A percentile compares a stretch with the other conserved stretches of the same genome.
These are phyloP conservation scores for Pezicula carpinea DNA, from an alignment of 2,329 filamentous ascomycete species.

Conservation along the genomic window DNA sequence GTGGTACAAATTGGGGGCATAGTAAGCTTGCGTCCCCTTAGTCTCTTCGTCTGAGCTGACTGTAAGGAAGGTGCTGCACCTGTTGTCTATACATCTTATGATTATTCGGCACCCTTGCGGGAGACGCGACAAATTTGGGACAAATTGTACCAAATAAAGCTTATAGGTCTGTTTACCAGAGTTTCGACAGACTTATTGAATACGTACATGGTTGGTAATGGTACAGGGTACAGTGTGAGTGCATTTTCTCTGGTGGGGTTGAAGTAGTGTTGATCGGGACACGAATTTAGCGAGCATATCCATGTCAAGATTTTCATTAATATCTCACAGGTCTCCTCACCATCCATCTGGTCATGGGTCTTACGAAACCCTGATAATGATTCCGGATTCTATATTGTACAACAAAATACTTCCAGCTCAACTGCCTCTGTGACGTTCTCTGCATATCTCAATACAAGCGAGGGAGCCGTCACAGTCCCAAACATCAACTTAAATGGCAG, in stretches of 20 bases:
- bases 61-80: conserved; percentile 33
- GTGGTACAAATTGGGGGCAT: conserved; percentile 54
- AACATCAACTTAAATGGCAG: conserved; percentile 45
- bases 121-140: conserved; percentile 49
- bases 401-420: conserved; percentile 42
- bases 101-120: conserved; percentile 43
- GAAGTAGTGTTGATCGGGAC: neutral
- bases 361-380: conserved; percentile 45
- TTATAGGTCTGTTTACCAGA: conserved; percentile 48
- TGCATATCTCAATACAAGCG: conserved; percentile 42
- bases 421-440: conserved; percentile 39
- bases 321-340: conserved; percentile 26
- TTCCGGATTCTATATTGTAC: conserved; percentile 45
- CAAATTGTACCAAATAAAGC: conserved; percentile 50
- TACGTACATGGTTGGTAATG: conserved; percentile 50
- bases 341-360: conserved; percentile 44
- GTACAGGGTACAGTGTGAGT: conserved; percentile 40
- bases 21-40: conserved; percentile 23
- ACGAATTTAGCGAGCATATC: too few species aligned
- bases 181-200: conserved; percentile 45
- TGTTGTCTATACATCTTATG: conserved; percentile 43
- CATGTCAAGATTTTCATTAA: neutral
- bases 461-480: conserved; percentile 37
- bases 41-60: neutral
- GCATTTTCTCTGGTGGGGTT: conserved; percentile 19